These are phyloP conservation scores for Astrephomene gubernaculifera DNA, from an alignment of 139 green algal genomes.

Conservation along the genomic window DNA sequence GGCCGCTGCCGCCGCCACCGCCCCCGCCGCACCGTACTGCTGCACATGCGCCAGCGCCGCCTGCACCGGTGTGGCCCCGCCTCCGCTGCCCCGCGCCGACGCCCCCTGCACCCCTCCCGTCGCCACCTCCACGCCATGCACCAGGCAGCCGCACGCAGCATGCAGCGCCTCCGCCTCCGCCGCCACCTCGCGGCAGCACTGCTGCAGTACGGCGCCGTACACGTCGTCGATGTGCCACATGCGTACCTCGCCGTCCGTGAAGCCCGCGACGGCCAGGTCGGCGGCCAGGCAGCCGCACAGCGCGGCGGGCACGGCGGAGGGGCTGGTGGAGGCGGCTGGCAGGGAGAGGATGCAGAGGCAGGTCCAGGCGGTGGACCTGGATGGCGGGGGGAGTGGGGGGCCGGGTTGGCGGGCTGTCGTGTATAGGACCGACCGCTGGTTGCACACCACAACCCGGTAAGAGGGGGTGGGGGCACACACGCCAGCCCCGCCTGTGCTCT, in stretches of 20 bases:
- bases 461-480: too few relatives aligned
- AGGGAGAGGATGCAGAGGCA: slow-evolving; percentile 50
- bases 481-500: too few relatives aligned
- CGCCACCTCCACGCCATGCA: neutral
- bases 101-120: neutral
- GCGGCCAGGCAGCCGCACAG: slow-evolving; percentile 44
- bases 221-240: slow-evolving; percentile 57
- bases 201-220: slow-evolving; percentile 26
- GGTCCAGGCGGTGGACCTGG: slow-evolving; percentile 44
- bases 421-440: too few relatives aligned
- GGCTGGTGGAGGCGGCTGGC: slow-evolving; percentile 18
- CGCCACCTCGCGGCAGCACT: slow-evolving; percentile 10
- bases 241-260: slow-evolving; percentile 51
- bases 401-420: too few relatives aligned
- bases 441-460: too few relatives aligned
- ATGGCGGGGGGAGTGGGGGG: neutral
- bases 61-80: neutral
- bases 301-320: neutral
- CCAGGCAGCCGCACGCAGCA: slow-evolving; percentile 23
- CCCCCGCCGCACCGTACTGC: slow-evolving; percentile 15
- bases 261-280: slow-evolving; percentile 48
- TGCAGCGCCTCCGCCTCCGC: slow-evolving; percentile 16
- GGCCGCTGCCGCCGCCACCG: neutral
- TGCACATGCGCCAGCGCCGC: slow-evolving; percentile 19
- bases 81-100: neutral